Percentiles rank a stretch among this genome's conserved stretches.
These are phyloP conservation scores for Fraxinus paxiana DNA, from an alignment of 305 asterid genomes.

Conservation along the genomic window DNA sequence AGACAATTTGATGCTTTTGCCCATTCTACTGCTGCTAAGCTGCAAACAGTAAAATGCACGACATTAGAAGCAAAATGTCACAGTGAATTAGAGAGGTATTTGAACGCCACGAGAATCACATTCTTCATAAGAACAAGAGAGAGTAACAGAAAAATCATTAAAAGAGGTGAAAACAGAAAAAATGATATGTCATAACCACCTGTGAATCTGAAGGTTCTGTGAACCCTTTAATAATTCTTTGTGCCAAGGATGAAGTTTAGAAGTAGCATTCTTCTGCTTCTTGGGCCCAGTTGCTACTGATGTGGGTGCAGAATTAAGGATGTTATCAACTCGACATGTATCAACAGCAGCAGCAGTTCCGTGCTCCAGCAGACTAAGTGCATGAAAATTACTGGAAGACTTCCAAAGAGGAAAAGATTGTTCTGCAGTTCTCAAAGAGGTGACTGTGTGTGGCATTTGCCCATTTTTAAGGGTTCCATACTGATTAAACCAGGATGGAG, in stretches of 20 bases:
- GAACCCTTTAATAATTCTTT: conserved; percentile 54
- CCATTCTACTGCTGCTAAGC: conserved; percentile 60
- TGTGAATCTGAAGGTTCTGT: conserved; percentile 38
- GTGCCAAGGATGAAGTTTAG: conserved; percentile 60
- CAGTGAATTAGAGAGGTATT: conserved; percentile 4
- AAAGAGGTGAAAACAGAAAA: neutral
- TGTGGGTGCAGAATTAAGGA: conserved; percentile 32
- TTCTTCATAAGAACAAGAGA: neutral
- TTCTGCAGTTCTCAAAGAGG: conserved; percentile 37
- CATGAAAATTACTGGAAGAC: conserved; percentile 35
- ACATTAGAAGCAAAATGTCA: conserved; percentile 23
- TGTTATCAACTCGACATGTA: conserved; percentile 34
- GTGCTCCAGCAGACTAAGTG: conserved; percentile 34
- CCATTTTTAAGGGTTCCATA: conserved; percentile 51
- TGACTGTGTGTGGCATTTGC: conserved; percentile 36
- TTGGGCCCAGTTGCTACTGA: conserved; percentile 40
- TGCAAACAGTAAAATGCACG: conserved; percentile 34
- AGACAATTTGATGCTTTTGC: conserved; percentile 47
- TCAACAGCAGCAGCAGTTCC: conserved; percentile 18
- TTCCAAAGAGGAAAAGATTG: conserved; percentile 39
- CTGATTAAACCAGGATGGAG: conserved; percentile 68
- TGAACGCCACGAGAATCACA: conserved; percentile 1
- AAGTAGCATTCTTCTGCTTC: conserved; percentile 63
- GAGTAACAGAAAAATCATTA: neutral
- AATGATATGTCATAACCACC: conserved; percentile 35